Percentiles rank a stretch among this genome's conserved stretches.
Conservation (phyloP, 495 filamentous ascomycete species). For the Tuber melanosporum region DNA sequence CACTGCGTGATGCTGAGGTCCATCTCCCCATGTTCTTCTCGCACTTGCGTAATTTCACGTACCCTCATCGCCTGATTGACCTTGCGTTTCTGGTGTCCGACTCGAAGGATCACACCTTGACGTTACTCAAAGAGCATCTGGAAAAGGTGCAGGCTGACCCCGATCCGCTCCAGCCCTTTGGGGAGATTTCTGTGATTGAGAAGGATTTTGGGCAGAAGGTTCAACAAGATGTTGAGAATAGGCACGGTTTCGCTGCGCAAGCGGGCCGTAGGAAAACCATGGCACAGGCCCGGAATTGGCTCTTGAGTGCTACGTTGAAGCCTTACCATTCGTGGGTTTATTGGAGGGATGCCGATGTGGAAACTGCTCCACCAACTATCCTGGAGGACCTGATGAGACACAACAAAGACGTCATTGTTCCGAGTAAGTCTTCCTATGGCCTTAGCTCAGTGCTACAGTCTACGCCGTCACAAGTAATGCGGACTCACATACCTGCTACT, state of each 20-base stretch:
- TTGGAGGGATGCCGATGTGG: constrained; percentile 97
- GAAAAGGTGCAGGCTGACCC: constrained; percentile 71
- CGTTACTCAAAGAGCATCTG: constrained; percentile 64
- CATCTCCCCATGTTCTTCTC: constrained; percentile 98
- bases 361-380: constrained; percentile 93
- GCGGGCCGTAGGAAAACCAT: constrained; percentile 89
- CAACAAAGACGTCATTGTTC: constrained; percentile 97
- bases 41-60: constrained; percentile 92
- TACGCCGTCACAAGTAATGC: constrained; percentile 24
- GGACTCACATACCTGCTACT: constrained; percentile 36
- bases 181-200: constrained; percentile 95
- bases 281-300: constrained; percentile 97
- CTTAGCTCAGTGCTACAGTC: neutral
- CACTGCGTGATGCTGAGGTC: constrained; percentile 83
- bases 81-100: constrained; percentile 96
- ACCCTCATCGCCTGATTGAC: constrained; percentile 93
- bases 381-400: constrained; percentile 97
- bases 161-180: constrained; percentile 74
- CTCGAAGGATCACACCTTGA: constrained; percentile 86
- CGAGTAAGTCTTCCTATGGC: constrained; percentile 64
- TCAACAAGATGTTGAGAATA: constrained; percentile 93
- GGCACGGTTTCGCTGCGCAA: constrained; percentile 96
- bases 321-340: constrained; percentile 99
- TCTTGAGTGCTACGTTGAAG: constrained; percentile 84
- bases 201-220: constrained; percentile 99